Percentiles rank a stretch among this genome's conserved stretches.
phyloP scores from a whole-genome alignment of 495 filamentous ascomycete genomes.

The Extremus antarcticus region DNA sequence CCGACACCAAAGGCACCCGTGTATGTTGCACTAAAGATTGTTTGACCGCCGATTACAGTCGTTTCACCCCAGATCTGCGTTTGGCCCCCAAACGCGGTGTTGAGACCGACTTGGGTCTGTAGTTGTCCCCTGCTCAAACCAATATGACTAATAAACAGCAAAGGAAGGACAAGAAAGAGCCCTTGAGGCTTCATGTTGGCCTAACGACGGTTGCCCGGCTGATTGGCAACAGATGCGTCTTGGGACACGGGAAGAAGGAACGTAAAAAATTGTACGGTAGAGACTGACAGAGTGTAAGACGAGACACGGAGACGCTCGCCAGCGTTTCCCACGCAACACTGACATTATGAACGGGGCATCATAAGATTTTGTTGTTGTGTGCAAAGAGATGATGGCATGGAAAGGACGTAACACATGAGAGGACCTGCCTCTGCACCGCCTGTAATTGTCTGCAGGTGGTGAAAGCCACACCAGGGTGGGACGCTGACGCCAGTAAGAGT shows the following conservation, averaged over 20 bases:
- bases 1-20: background rate
- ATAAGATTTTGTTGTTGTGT: background rate
- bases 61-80: too few relatives aligned
- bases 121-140: background rate
- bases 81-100: too few relatives aligned
- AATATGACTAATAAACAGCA: background rate
- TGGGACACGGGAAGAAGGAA: background rate
- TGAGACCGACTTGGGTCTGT: too few relatives aligned
- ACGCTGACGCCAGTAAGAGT: too few relatives aligned
- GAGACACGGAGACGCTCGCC: background rate
- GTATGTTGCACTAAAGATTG: background rate
- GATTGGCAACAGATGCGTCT: too few relatives aligned
- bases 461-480: too few relatives aligned
- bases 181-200: background rate
- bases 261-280: background rate
- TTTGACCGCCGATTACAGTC: background rate
- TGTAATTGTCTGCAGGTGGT: too few relatives aligned
- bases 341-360: background rate
- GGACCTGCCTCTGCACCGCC: background rate
- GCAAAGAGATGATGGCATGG: background rate
- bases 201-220: background rate
- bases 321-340: background rate
- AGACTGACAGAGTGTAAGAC: background rate
- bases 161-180: background rate
- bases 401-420: background rate